These are phyloP conservation scores for Candida khao-thaluensis DNA, from an alignment of 805 yeast species.

Conservation along the genomic window DNA sequence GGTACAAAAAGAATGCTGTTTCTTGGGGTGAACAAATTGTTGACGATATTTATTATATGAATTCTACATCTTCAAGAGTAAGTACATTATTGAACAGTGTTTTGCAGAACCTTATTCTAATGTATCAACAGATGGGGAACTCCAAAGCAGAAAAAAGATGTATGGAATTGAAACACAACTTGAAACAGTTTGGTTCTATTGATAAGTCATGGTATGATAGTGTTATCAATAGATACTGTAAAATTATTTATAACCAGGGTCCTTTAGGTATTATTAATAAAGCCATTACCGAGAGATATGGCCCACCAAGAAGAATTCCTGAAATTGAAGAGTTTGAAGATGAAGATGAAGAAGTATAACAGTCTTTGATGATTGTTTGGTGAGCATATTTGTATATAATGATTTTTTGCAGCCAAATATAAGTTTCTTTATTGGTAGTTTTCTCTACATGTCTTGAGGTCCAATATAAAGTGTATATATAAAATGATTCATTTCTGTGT, in stretches of 20 bases:
- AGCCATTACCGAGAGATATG: slow-evolving; percentile 38
- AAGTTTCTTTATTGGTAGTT: neutral
- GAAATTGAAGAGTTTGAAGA: slow-evolving; percentile 43
- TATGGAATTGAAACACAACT: slow-evolving; percentile 22
- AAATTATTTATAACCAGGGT: slow-evolving; percentile 39
- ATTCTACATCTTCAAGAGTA: slow-evolving; percentile 25
- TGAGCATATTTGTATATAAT: slow-evolving; percentile 8
- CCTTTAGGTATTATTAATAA: slow-evolving; percentile 44
- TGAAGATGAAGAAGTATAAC: slow-evolving; percentile 32
- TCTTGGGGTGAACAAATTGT: slow-evolving; percentile 44
- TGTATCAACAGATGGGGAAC: slow-evolving; percentile 32
- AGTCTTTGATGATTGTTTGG: neutral
- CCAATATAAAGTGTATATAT: too few relatives aligned
- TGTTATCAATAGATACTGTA: slow-evolving; percentile 32
- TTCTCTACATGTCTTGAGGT: too few relatives aligned
- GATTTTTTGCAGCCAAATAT: slow-evolving; percentile 3
- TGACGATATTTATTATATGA: slow-evolving; percentile 33
- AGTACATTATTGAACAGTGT: slow-evolving; percentile 31
- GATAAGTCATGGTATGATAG: slow-evolving; percentile 33
- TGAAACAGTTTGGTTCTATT: slow-evolving; percentile 24
- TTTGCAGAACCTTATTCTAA: slow-evolving; percentile 28
- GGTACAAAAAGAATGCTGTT: slow-evolving; percentile 36
- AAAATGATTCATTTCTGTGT: too few relatives aligned
- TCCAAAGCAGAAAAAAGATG: slow-evolving; percentile 26
- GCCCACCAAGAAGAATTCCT: slow-evolving; percentile 30